Percentiles rank a stretch among this genome's conserved stretches.
These are phyloP conservation scores for Diplodia seriata DNA, from an alignment of 2,329 filamentous ascomycete genomes.

Conservation along the genomic window DNA sequence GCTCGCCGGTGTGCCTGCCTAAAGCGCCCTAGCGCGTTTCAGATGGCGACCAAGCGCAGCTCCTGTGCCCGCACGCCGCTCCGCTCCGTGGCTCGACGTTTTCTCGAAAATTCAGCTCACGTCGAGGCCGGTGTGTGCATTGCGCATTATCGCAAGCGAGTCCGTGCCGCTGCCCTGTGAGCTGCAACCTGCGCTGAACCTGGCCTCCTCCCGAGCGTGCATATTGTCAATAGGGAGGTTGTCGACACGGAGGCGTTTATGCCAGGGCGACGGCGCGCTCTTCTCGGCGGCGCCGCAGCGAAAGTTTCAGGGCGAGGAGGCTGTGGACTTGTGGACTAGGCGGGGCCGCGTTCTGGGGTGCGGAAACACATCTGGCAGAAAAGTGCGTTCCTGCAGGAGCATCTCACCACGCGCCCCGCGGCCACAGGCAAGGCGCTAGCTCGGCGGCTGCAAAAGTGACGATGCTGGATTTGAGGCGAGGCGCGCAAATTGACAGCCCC, in stretches of 20 bases:
- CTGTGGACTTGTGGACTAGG: slow-evolving; percentile 15
- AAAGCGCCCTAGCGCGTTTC: background rate
- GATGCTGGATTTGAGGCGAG: slow-evolving; percentile 16
- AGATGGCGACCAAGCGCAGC: background rate
- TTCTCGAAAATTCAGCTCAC: slow-evolving; percentile 24
- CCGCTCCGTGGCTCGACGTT: background rate
- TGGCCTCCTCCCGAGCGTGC: background rate
- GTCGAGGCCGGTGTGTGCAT: slow-evolving; percentile 18
- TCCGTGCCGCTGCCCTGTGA: slow-evolving; percentile 20
- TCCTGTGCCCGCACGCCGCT: background rate
- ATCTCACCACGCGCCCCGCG: background rate
- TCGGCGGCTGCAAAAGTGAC: slow-evolving; percentile 8
- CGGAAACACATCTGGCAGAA: slow-evolving; percentile 18
- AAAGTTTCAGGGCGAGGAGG: slow-evolving; percentile 14
- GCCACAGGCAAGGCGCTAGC: background rate
- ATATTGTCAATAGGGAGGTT: slow-evolving; percentile 17
- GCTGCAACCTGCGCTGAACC: slow-evolving; percentile 1
- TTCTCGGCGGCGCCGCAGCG: slow-evolving; percentile 21
- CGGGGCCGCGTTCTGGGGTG: slow-evolving; percentile 7
- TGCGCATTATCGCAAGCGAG: slow-evolving; percentile 10
- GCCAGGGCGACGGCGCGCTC: background rate
- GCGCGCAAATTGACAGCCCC: slow-evolving; percentile 20
- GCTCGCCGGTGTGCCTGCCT: slow-evolving; percentile 5
- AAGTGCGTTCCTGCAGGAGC: slow-evolving; percentile 23
- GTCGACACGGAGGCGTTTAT: background rate